These are phyloP conservation scores for Herpotrichia juniperi DNA, from an alignment of 2,329 filamentous ascomycete species.

Conservation along the genomic window DNA sequence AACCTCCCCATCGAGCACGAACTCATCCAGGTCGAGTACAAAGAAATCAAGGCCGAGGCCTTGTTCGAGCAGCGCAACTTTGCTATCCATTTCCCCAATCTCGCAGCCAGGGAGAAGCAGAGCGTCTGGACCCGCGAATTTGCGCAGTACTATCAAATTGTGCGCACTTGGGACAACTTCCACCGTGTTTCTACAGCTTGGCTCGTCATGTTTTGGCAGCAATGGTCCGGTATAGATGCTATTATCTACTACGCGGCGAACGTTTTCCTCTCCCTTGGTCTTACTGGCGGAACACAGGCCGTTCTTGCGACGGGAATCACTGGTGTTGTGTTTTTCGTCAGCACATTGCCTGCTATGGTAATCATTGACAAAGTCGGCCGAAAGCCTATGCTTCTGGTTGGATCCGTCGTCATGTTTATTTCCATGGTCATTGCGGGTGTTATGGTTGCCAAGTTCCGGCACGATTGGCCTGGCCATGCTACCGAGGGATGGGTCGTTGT, in stretches of 20 bases:
- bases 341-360: slow-evolving; percentile 62
- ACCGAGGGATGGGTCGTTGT: slow-evolving; percentile 35
- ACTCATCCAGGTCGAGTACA: slow-evolving; percentile 52
- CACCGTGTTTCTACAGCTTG: slow-evolving; percentile 54
- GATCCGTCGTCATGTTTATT: slow-evolving; percentile 46
- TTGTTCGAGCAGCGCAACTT: slow-evolving; percentile 53
- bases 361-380: slow-evolving; percentile 64
- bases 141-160: slow-evolving; percentile 57
- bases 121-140: slow-evolving; percentile 54
- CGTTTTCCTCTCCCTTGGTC: slow-evolving; percentile 65
- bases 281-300: slow-evolving; percentile 58
- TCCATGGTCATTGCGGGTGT: slow-evolving; percentile 38
- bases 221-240: slow-evolving; percentile 53
- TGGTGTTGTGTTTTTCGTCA: slow-evolving; percentile 63
- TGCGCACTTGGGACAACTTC: slow-evolving; percentile 58
- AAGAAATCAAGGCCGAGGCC: slow-evolving; percentile 56
- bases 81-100: slow-evolving; percentile 52
- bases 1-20: slow-evolving; percentile 37
- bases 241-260: slow-evolving; percentile 64
- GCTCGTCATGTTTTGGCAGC: slow-evolving; percentile 58
- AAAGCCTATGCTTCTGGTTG: slow-evolving; percentile 61
- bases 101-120: slow-evolving; percentile 49
- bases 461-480: slow-evolving; percentile 27
- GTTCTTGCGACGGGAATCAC: slow-evolving; percentile 68
- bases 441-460: slow-evolving; percentile 34